Evolutionary conservation across 345 rosid genomes (phyloP).

Genomic region (Fremontodendron californicum): DNA sequence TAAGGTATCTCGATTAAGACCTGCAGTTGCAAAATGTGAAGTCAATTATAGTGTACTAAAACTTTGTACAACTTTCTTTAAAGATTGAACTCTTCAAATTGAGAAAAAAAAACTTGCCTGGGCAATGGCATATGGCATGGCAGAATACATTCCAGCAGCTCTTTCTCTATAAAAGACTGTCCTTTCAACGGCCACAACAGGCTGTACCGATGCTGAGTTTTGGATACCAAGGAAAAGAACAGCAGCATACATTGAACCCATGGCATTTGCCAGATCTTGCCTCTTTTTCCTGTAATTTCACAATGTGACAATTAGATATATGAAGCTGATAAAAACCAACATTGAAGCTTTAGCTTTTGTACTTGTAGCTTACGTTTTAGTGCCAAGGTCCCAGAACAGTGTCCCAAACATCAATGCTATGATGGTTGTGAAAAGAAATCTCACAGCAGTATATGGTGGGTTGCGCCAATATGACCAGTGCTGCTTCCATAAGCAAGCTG

Average conservation of each 20-base stretch:
- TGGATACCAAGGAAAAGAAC: conserved; percentile 70
- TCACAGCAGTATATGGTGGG: too few species aligned
- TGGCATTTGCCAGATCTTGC: conserved; percentile 57
- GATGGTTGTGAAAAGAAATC: too few species aligned
- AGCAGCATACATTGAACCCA: conserved; percentile 73
- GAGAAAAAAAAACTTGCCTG: too few species aligned
- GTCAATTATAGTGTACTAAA: background rate
- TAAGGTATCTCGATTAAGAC: conserved; percentile 57
- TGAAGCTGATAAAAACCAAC: background rate
- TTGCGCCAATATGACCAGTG: too few species aligned
- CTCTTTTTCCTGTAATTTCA: conserved; percentile 23
- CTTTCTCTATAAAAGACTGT: too few species aligned
- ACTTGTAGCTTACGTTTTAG: conserved; percentile 43
- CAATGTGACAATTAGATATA: background rate
- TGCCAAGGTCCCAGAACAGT: conserved; percentile 67
- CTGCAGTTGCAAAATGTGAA: conserved; percentile 31
- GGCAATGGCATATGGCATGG: too few species aligned
- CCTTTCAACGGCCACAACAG: too few species aligned
- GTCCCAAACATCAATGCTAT: conserved; percentile 64
- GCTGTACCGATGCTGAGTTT: conserved; percentile 49
- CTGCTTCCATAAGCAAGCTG: conserved; percentile 75
- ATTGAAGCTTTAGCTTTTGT: background rate
- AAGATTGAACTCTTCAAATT: too few species aligned
- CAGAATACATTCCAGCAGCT: too few species aligned
- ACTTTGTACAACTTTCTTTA: background rate